These are phyloP conservation scores for Neofusicoccum umdonicola DNA, from an alignment of 2,329 filamentous ascomycete genomes.

Conservation along the genomic window DNA sequence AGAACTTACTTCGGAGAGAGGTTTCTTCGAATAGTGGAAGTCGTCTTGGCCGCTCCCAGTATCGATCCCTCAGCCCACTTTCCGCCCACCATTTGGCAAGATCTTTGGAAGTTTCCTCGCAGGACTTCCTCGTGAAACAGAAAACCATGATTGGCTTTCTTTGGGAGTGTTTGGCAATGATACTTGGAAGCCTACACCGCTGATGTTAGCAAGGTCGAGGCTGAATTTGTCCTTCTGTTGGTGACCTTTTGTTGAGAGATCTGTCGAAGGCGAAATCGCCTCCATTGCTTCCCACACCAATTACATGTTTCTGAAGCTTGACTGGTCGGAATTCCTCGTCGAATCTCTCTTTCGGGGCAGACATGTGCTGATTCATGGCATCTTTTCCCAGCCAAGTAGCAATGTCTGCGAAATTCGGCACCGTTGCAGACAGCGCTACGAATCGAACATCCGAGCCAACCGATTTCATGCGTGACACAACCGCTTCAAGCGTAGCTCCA, in stretches of 20 bases:
- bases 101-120: constrained; percentile 64
- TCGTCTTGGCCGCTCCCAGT: constrained; percentile 62
- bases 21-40: constrained; percentile 54
- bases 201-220: background rate
- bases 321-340: constrained; percentile 80
- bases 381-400: constrained; percentile 74
- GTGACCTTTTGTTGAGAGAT: constrained; percentile 58
- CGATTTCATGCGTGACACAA: constrained; percentile 85
- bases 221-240: too few relatives aligned
- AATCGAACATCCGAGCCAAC: constrained; percentile 74
- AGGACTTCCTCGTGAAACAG: constrained; percentile 73
- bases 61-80: constrained; percentile 50
- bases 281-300: constrained; percentile 67
- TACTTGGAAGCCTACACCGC: constrained; percentile 56
- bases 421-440: constrained; percentile 76
- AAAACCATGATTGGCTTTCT: constrained; percentile 81
- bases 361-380: constrained; percentile 56
- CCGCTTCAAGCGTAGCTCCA: constrained; percentile 76
- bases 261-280: constrained; percentile 73
- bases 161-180: constrained; percentile 66
- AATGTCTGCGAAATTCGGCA: constrained; percentile 79
- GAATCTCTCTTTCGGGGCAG: constrained; percentile 68
- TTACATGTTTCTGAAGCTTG: constrained; percentile 71
- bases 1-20: constrained; percentile 56
- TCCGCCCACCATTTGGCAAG: constrained; percentile 65